Evolutionary conservation across 345 rosid species (phyloP).

Genomic region (Salix brachista): DNA sequence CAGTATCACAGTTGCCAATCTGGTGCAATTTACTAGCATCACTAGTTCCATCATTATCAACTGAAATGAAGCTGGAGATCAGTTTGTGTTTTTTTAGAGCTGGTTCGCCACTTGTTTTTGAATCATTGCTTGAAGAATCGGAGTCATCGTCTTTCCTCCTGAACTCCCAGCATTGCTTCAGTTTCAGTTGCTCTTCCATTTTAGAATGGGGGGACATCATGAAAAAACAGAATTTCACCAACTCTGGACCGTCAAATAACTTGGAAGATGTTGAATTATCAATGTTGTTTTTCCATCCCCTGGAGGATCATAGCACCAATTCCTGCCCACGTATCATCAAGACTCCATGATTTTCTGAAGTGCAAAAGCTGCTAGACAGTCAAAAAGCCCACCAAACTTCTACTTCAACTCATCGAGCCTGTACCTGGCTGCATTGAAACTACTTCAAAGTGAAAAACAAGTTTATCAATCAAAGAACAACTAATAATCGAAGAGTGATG

Average conservation of each 20-base stretch:
- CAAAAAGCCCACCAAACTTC: not conserved
- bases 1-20: conserved; percentile 14
- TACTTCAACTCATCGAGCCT: not conserved
- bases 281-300: not conserved
- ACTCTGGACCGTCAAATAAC: not conserved
- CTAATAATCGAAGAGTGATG: not conserved
- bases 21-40: conserved; percentile 23
- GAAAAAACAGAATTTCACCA: not conserved
- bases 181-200: conserved; percentile 34
- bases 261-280: conserved; percentile 1
- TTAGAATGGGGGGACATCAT: conserved; percentile 9
- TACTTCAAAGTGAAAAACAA: not conserved
- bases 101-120: conserved; percentile 24
- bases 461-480: not conserved
- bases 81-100: conserved; percentile 28
- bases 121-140: conserved; percentile 45
- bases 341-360: not conserved
- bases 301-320: not conserved
- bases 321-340: not conserved
- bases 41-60: conserved; percentile 26
- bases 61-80: conserved; percentile 19
- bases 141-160: conserved; percentile 33
- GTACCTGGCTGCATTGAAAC: not conserved
- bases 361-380: not conserved
- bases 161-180: conserved; percentile 51